These are phyloP conservation scores for Triangularia setosa DNA, from an alignment of 2,329 filamentous ascomycete genomes.

Conservation along the genomic window DNA sequence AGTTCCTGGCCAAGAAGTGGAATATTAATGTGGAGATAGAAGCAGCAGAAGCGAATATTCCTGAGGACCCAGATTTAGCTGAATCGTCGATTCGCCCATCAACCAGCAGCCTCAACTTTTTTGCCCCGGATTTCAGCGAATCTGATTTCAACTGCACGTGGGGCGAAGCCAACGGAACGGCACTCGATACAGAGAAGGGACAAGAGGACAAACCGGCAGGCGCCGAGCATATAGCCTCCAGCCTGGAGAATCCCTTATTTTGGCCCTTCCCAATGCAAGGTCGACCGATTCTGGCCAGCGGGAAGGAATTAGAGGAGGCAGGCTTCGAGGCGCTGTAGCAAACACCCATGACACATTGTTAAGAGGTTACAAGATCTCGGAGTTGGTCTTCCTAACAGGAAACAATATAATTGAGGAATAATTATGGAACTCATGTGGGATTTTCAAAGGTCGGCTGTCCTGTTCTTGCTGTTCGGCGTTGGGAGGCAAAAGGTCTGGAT, in stretches of 20 bases:
- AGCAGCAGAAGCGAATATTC: constrained; percentile 9
- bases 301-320: constrained; percentile 45
- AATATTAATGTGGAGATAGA: constrained; percentile 49
- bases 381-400: background rate
- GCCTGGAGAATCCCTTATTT: constrained; percentile 52
- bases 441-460: background rate
- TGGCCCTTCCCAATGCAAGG: constrained; percentile 61
- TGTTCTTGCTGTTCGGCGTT: background rate
- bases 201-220: background rate
- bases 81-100: constrained; percentile 35
- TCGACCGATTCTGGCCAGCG: constrained; percentile 48
- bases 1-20: constrained; percentile 57
- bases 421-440: background rate
- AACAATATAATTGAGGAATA: background rate
- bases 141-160: constrained; percentile 48
- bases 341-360: background rate
- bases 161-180: constrained; percentile 31
- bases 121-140: constrained; percentile 46
- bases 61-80: background rate
- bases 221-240: constrained; percentile 30
- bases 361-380: background rate
- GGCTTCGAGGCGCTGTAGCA: constrained; percentile 40
- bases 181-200: background rate
- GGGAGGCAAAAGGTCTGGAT: background rate
- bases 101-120: constrained; percentile 54